Conservation (phyloP, 306 rosid species). For the Glycine soja region DNA sequence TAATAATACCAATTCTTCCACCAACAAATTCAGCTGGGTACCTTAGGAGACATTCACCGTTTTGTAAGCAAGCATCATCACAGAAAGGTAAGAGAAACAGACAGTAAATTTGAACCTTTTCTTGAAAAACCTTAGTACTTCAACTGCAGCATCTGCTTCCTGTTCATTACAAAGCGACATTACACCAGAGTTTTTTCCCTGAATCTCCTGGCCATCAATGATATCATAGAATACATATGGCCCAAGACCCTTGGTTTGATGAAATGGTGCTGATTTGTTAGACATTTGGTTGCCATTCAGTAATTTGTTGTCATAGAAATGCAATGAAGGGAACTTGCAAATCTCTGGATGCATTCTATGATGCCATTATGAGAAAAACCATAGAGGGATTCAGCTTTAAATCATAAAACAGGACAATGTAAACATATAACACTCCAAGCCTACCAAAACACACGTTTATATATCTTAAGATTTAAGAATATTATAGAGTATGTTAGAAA, state of each 20-base stretch:
- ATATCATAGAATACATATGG: slow-evolving; percentile 90
- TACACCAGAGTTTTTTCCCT: slow-evolving; percentile 76
- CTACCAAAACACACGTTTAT: slow-evolving; percentile 27
- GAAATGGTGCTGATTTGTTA: slow-evolving; percentile 80
- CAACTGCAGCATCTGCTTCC: slow-evolving; percentile 93
- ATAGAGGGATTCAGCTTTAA: slow-evolving; percentile 40
- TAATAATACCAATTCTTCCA: slow-evolving; percentile 87
- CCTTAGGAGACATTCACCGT: slow-evolving; percentile 55
- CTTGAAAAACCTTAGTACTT: slow-evolving; percentile 73
- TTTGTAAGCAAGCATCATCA: slow-evolving; percentile 44
- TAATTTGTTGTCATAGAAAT: slow-evolving; percentile 86
- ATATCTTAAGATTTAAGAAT: slow-evolving; percentile 26
- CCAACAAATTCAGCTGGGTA: slow-evolving; percentile 77
- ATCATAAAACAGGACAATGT: slow-evolving; percentile 37
- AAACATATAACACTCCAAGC: slow-evolving; percentile 28
- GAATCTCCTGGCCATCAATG: slow-evolving; percentile 78
- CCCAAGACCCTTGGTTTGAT: slow-evolving; percentile 75
- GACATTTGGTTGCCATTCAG: slow-evolving; percentile 79
- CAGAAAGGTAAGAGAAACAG: slow-evolving; percentile 2
- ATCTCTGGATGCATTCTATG: slow-evolving; percentile 99
- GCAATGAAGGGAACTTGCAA: slow-evolving; percentile 88
- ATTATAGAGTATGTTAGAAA: background rate
- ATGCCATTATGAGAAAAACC: slow-evolving; percentile 60
- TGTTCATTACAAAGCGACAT: slow-evolving; percentile 87
- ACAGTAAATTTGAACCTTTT: slow-evolving; percentile 59